Conservation (phyloP, 345 rosid species). For the Trapa incisa region DNA sequence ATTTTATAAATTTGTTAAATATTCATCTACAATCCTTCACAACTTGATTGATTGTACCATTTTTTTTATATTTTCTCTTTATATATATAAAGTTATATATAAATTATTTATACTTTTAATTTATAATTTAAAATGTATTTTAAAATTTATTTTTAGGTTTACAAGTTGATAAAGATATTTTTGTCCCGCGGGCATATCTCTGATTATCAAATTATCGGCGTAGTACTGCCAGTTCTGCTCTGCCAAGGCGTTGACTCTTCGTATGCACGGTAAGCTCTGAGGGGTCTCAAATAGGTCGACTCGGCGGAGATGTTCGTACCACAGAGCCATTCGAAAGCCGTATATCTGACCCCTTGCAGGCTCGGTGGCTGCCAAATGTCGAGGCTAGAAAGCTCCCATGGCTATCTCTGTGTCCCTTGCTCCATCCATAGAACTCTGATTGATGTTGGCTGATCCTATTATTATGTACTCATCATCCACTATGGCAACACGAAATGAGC, state of each 20-base stretch:
- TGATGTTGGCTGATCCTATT: constrained; percentile 4
- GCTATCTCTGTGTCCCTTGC: constrained; percentile 3
- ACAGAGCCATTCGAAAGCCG: neutral
- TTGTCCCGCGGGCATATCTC: too few relatives aligned
- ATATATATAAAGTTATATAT: too few relatives aligned
- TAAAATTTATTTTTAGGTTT: too few relatives aligned
- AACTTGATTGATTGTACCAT: too few relatives aligned
- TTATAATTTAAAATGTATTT: too few relatives aligned
- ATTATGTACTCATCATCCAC: constrained; percentile 7
- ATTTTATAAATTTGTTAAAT: too few relatives aligned
- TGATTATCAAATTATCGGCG: too few relatives aligned
- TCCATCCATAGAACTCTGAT: constrained; percentile 5
- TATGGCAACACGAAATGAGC: neutral
- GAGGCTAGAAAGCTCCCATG: constrained; percentile 4
- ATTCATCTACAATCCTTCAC: too few relatives aligned
- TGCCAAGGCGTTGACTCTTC: neutral
- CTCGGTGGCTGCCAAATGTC: neutral
- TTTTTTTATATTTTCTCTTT: too few relatives aligned
- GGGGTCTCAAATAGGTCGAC: neutral
- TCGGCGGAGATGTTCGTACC: neutral
- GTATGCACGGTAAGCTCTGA: neutral
- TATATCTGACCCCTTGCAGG: neutral
- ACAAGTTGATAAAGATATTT: too few relatives aligned
- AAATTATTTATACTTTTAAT: too few relatives aligned
- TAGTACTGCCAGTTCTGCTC: neutral